These are phyloP conservation scores for Annona cherimola DNA, from an alignment of 164 flowering plant genomes.

Conservation along the genomic window DNA sequence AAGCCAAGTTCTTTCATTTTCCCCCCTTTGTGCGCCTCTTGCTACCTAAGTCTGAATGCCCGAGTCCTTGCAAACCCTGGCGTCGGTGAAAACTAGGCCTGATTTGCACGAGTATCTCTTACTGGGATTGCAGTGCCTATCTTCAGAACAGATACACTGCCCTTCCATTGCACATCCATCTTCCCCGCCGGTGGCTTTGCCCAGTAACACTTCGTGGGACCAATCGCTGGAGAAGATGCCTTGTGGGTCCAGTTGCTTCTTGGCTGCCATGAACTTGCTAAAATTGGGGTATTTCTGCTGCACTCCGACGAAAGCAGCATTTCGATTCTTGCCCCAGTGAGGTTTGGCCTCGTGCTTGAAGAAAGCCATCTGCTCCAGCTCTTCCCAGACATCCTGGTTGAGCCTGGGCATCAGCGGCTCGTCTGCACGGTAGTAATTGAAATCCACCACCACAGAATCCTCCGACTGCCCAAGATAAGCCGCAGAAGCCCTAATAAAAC, in stretches of 20 bases:
- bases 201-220: conserved; percentile 58
- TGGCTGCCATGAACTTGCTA: conserved; percentile 50
- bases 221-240: conserved; percentile 59
- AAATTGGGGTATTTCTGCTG: conserved; percentile 48
- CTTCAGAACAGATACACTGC: conserved; percentile 64
- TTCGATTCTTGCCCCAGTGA: conserved; percentile 88
- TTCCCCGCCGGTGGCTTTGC: conserved; percentile 24
- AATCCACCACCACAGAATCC: conserved; percentile 78
- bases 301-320: conserved; percentile 57
- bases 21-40: not conserved
- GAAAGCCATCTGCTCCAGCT: conserved; percentile 85
- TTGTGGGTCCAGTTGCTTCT: conserved; percentile 49
- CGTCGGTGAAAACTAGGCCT: conserved; percentile 59
- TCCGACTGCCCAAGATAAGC: conserved; percentile 69
- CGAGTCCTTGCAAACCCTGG: conserved; percentile 58
- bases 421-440: conserved; percentile 69
- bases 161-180: conserved; percentile 88
- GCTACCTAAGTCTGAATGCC: not conserved
- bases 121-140: conserved; percentile 65
- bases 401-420: conserved; percentile 60
- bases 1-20: no score
- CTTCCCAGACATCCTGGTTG: conserved; percentile 75
- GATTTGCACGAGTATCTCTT: conserved; percentile 54
- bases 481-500: conserved; percentile 60
- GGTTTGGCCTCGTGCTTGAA: conserved; percentile 76